These are phyloP conservation scores for Lichtheimia hyalospora DNA, from an alignment of 371 early-diverging fungal species.

Conservation along the genomic window DNA sequence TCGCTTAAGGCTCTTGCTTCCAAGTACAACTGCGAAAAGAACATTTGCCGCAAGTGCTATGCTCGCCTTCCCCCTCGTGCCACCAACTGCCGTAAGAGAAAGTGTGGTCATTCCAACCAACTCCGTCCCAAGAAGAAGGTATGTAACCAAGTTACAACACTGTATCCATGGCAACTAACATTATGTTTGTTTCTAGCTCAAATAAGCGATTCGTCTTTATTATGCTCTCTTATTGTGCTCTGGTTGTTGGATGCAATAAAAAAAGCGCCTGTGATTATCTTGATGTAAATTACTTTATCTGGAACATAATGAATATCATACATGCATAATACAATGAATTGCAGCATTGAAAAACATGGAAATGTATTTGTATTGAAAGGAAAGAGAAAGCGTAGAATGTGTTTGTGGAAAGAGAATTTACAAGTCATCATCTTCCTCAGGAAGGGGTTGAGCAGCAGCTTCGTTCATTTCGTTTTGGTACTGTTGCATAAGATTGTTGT, in stretches of 20 bases:
- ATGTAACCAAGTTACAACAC: not conserved
- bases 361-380: not conserved
- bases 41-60: constrained; percentile 99
- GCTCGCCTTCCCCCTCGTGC: constrained; percentile 99
- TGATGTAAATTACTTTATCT: not conserved
- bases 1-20: constrained; percentile 96
- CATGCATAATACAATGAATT: not conserved
- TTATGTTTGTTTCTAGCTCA: constrained; percentile 24
- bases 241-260: not conserved
- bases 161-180: not conserved
- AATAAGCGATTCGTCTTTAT: constrained; percentile 25
- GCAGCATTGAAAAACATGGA: not conserved
- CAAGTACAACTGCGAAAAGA: constrained; percentile 99
- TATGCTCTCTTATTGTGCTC: not conserved
- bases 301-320: not conserved
- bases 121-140: constrained; percentile 98
- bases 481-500: constrained; percentile 75
- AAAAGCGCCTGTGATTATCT: too few relatives aligned
- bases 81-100: constrained; percentile 99
- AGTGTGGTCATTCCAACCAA: constrained; percentile 99
- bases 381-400: not conserved
- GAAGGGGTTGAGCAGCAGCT: constrained; percentile 84
- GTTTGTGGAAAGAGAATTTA: constrained; percentile 22
- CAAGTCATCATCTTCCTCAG: constrained; percentile 85
- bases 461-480: constrained; percentile 76